Conservation (phyloP, 148 eudicot species). For the Tetragonia tetragonoides region DNA sequence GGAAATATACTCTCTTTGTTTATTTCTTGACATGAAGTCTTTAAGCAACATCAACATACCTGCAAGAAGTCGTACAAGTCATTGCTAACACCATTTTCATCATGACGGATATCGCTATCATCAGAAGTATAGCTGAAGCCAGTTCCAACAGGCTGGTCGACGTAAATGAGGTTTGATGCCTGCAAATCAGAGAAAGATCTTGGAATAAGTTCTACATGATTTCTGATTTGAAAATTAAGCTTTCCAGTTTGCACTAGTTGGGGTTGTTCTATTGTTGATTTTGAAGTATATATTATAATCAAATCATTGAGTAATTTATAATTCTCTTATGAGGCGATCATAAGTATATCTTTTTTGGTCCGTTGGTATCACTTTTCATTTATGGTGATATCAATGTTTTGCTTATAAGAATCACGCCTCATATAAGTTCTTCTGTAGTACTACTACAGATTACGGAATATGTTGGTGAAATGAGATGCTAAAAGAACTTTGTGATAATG, state of each 20-base stretch:
- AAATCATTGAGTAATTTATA: too few relatives aligned
- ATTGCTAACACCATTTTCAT: conserved; percentile 55
- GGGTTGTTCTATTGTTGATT: too few relatives aligned
- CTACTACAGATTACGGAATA: not conserved
- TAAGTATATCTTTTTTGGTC: too few relatives aligned
- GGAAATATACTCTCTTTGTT: too few relatives aligned
- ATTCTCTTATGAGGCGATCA: too few relatives aligned
- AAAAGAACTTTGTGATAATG: not conserved
- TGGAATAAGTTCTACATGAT: not conserved
- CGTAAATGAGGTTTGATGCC: conserved; percentile 78
- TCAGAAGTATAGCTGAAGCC: conserved; percentile 77
- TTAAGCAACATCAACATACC: conserved; percentile 29
- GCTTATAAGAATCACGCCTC: too few relatives aligned
- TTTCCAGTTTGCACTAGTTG: too few relatives aligned
- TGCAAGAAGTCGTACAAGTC: conserved; percentile 82
- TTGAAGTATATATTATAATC: too few relatives aligned
- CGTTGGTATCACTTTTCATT: too few relatives aligned
- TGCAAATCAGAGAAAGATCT: conserved; percentile 11
- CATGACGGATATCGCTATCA: conserved; percentile 49
- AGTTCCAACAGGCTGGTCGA: conserved; percentile 80
- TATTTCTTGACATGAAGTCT: not conserved
- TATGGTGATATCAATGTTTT: too few relatives aligned
- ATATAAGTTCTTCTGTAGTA: too few relatives aligned
- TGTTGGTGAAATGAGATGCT: not conserved
- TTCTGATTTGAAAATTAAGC: not conserved